phyloP scores from a whole-genome alignment of 805 yeast genomes.

The Candida nanaspora region DNA sequence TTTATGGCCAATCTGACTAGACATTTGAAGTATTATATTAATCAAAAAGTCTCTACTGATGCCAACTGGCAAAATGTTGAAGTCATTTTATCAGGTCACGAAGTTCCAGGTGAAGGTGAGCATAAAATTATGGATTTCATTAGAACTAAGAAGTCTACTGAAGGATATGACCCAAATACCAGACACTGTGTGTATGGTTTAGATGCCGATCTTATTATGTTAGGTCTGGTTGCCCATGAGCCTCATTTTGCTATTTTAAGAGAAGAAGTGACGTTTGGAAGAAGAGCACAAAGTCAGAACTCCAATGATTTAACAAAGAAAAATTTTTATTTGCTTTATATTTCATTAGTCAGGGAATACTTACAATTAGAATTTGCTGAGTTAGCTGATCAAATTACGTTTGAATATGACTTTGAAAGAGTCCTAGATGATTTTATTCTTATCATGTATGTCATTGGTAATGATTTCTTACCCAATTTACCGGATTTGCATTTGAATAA shows the following conservation, averaged over 20 bases:
- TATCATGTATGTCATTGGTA: conserved; percentile 91
- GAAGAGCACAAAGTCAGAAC: conserved; percentile 21
- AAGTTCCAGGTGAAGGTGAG: conserved; percentile 98
- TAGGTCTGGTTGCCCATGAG: conserved; percentile 86
- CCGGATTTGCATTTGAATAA: conserved; percentile 91
- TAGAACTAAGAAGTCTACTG: conserved; percentile 68
- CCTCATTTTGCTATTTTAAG: conserved; percentile 93
- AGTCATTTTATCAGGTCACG: conserved; percentile 83
- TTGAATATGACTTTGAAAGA: conserved; percentile 79
- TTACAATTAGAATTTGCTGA: conserved; percentile 77
- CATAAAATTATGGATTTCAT: conserved; percentile 94
- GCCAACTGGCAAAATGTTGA: conserved; percentile 76
- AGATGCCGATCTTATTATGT: conserved; percentile 93
- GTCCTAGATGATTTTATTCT: conserved; percentile 88
- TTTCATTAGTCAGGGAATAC: conserved; percentile 86
- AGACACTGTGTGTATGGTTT: conserved; percentile 94
- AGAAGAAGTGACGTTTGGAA: conserved; percentile 91
- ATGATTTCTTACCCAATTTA: conserved; percentile 93
- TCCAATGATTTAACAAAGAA: conserved; percentile 60
- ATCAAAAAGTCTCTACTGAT: conserved; percentile 81
- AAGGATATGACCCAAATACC: conserved; percentile 66
- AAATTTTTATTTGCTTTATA: conserved; percentile 74
- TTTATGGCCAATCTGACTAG: conserved; percentile 86
- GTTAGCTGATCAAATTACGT: conserved; percentile 53
- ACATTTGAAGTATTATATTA: conserved; percentile 79